Percentiles rank a stretch among this genome's conserved stretches.
phyloP scores from a whole-genome alignment of 768 basidiomycete genomes.

The Leucogyrophana mollusca region DNA sequence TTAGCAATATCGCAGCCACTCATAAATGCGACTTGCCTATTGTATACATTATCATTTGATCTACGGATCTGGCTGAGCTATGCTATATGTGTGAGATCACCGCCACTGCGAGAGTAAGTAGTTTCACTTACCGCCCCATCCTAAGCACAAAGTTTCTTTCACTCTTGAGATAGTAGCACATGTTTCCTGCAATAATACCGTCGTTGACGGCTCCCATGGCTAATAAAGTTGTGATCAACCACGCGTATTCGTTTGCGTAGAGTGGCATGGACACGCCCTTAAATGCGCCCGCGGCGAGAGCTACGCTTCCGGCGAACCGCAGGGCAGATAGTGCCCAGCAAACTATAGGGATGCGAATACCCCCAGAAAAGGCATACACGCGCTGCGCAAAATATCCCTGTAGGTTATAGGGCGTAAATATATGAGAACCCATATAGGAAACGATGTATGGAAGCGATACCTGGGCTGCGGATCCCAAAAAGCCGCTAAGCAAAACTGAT shows the following conservation, averaged over 20 bases:
- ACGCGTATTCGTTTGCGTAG: constrained; percentile 4
- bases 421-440: too few species aligned
- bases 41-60: too few species aligned
- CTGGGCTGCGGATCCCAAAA: constrained; percentile 21
- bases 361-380: constrained; percentile 16
- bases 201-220: constrained; percentile 17
- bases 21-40: too few species aligned
- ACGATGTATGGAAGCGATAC: constrained; percentile 4
- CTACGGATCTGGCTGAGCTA: too few species aligned
- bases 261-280: constrained; percentile 7
- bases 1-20: too few species aligned
- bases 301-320: constrained; percentile 16
- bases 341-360: constrained; percentile 9
- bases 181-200: constrained; percentile 12
- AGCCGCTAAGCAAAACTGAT: constrained; percentile 22
- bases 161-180: constrained; percentile 17
- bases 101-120: too few species aligned
- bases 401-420: background rate
- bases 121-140: too few species aligned
- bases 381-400: constrained; percentile 24
- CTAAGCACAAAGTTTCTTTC: background rate
- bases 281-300: constrained; percentile 5
- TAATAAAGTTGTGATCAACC: constrained; percentile 19
- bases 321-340: constrained; percentile 12
- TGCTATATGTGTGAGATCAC: too few species aligned